These are phyloP conservation scores for Plasmodium vivax DNA, from an alignment of 169 alveolate species.

Conservation along the genomic window DNA sequence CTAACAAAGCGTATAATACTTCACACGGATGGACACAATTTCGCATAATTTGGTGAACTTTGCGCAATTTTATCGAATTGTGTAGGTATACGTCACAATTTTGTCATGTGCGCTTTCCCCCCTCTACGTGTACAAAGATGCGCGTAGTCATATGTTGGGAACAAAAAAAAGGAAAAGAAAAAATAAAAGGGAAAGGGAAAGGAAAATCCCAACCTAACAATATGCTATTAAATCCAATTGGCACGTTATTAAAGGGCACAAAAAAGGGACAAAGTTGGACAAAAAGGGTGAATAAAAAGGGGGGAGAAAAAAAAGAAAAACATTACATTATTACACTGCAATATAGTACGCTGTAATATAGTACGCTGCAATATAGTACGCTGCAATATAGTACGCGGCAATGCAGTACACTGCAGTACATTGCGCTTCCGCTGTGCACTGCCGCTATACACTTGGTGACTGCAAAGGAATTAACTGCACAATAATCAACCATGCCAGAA, in stretches of 20 bases:
- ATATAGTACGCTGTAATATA: no score
- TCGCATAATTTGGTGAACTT: neutral
- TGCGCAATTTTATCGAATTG: neutral
- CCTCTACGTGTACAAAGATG: neutral
- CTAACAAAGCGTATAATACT: neutral
- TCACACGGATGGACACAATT: neutral
- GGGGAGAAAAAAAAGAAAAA: neutral
- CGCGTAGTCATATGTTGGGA: neutral
- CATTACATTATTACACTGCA: neutral
- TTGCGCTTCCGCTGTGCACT: neutral
- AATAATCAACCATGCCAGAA: neutral
- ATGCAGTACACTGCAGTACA: no score
- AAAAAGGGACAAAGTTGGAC: neutral
- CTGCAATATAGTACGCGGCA: no score
- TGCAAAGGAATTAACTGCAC: neutral
- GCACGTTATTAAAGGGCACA: neutral
- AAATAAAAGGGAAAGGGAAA: neutral
- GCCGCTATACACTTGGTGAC: neutral
- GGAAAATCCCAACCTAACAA: no score
- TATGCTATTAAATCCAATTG: neutral
- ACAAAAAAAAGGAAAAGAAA: no score
- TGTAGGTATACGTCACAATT: neutral
- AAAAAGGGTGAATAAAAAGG: neutral
- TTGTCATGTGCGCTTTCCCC: neutral
- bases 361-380: no score